Evolutionary conservation across 306 rosid genomes (phyloP).

Genomic region (Glycyrrhiza uralensis): DNA sequence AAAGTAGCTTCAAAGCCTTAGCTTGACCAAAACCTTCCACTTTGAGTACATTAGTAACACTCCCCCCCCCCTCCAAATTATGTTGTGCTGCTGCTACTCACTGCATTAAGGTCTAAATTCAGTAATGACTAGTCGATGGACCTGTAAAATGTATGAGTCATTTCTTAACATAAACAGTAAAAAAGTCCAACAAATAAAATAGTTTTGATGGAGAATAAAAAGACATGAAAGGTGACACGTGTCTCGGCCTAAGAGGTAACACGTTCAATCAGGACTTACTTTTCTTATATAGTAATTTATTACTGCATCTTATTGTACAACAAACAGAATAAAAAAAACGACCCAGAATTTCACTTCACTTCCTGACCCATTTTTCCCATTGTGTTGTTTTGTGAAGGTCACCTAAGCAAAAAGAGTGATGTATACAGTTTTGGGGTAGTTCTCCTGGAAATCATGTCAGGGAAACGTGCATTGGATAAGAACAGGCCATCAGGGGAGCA

Average conservation of each 20-base stretch:
- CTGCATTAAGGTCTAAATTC: background rate
- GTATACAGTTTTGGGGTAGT: slow-evolving; percentile 93
- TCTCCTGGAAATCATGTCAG: slow-evolving; percentile 73
- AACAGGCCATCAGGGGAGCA: slow-evolving; percentile 76
- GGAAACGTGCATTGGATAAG: slow-evolving; percentile 66
- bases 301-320: background rate
- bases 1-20: background rate
- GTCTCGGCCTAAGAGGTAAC: too few relatives aligned
- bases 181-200: too few relatives aligned
- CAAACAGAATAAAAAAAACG: background rate
- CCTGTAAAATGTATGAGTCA: too few relatives aligned
- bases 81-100: background rate
- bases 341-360: background rate
- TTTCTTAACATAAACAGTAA: too few relatives aligned
- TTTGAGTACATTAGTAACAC: background rate
- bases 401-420: slow-evolving; percentile 81
- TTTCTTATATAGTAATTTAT: too few relatives aligned
- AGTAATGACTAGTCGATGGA: too few relatives aligned
- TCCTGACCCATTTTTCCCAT: slow-evolving; percentile 30
- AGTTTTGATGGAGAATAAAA: too few relatives aligned
- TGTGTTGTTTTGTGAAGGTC: slow-evolving; percentile 55
- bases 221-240: too few relatives aligned
- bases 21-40: background rate
- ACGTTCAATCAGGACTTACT: too few relatives aligned
- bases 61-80: background rate